Percentiles rank a stretch among this genome's conserved stretches.
Evolutionary conservation across 139 green algal genomes (phyloP).

Genomic region (Prasinococcaceae sp.): DNA sequence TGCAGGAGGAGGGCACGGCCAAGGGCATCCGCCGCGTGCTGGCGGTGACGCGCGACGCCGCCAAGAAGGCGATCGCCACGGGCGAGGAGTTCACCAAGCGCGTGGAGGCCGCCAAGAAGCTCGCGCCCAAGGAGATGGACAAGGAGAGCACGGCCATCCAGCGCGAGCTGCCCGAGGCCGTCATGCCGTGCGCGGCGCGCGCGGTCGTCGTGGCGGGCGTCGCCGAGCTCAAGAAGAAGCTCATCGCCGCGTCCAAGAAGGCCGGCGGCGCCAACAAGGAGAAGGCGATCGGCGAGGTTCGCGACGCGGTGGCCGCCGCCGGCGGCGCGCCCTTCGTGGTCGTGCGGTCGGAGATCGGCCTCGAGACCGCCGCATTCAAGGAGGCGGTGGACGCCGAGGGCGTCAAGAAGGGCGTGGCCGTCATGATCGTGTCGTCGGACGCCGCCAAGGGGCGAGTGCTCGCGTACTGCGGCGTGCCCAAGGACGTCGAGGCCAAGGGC

Average conservation of each 20-base stretch:
- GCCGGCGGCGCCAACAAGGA: slow-evolving; percentile 54
- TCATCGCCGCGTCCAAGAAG: slow-evolving; percentile 61
- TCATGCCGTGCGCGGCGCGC: no score
- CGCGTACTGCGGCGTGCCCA: slow-evolving; percentile 52
- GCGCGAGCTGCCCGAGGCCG: no score
- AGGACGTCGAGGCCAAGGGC: slow-evolving; percentile 31
- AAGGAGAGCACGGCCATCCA: slow-evolving; percentile 10
- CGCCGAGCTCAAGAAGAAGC: slow-evolving; percentile 31
- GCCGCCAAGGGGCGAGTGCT: slow-evolving; percentile 55
- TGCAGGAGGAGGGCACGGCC: slow-evolving; percentile 90
- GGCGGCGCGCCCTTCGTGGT: slow-evolving; percentile 13
- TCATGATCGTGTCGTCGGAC: slow-evolving; percentile 48
- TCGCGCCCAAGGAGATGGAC: slow-evolving; percentile 25
- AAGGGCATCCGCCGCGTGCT: slow-evolving; percentile 86
- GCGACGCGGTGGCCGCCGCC: slow-evolving; percentile 17
- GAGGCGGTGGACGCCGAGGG: slow-evolving; percentile 36
- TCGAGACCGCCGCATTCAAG: slow-evolving; percentile 52
- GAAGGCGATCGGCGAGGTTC: slow-evolving; percentile 27
- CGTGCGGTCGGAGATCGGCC: slow-evolving; percentile 35
- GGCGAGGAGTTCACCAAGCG: slow-evolving; percentile 39
- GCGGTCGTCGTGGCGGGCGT: no score
- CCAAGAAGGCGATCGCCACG: slow-evolving; percentile 43
- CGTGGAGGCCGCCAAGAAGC: slow-evolving; percentile 27
- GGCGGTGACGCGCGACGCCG: slow-evolving; percentile 61
- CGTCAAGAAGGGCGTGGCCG: slow-evolving; percentile 25